Percentiles rank a stretch among this genome's conserved stretches.
Conservation (phyloP, 441 rosid species). For the Croton setiger region DNA sequence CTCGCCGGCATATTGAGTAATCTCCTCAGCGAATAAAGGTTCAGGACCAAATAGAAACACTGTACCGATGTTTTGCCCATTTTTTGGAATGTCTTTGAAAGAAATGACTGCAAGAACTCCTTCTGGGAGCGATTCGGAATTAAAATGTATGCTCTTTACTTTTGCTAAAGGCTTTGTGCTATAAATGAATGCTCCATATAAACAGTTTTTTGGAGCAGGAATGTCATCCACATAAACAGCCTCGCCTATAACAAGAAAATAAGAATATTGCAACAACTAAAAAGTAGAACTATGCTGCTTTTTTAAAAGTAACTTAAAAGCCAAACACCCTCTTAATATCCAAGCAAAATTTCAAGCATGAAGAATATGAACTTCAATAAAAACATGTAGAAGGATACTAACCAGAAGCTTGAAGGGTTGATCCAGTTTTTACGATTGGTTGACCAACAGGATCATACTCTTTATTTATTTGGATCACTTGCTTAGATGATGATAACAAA, state of each 20-base stretch:
- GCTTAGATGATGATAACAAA: slow-evolving; percentile 62
- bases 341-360: no score
- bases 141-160: slow-evolving; percentile 51
- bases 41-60: slow-evolving; percentile 46
- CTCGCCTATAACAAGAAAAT: slow-evolving; percentile 90
- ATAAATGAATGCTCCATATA: slow-evolving; percentile 80
- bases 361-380: no score
- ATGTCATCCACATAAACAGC: slow-evolving; percentile 95
- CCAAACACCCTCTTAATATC: no score
- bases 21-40: slow-evolving; percentile 67
- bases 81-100: slow-evolving; percentile 61
- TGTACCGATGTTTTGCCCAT: slow-evolving; percentile 65
- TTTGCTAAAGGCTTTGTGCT: slow-evolving; percentile 83
- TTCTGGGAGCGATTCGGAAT: slow-evolving; percentile 37
- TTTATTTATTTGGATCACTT: slow-evolving; percentile 44
- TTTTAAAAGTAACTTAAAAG: no score
- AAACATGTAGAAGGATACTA: slow-evolving; percentile 21
- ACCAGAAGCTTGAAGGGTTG: slow-evolving; percentile 92
- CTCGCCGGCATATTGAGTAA: slow-evolving; percentile 63
- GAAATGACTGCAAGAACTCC: slow-evolving; percentile 53
- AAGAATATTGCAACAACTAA: no score
- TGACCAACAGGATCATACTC: slow-evolving; percentile 70
- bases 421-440: slow-evolving; percentile 61
- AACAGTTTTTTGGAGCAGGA: slow-evolving; percentile 75
- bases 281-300: no score